Evolutionary conservation across 257 asterid species (phyloP).

Genomic region (Buddleja alternifolia): DNA sequence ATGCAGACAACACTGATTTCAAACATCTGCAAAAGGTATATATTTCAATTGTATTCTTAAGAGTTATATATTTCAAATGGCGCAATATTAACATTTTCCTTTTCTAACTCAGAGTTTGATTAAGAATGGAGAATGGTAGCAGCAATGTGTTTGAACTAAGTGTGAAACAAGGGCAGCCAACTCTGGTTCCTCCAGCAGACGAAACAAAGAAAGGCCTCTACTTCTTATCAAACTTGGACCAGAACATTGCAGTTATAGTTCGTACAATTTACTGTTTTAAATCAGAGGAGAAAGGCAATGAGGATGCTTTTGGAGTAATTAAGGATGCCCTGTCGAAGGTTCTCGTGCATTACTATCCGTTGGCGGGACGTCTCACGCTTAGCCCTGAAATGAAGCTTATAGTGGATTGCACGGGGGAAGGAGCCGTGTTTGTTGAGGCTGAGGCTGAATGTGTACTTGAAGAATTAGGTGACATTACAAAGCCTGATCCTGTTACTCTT

Average conservation of each 20-base stretch:
- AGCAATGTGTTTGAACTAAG: conserved; percentile 40
- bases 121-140: conserved; percentile 58
- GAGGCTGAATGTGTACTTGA: conserved; percentile 65
- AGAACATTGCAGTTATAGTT: conserved; percentile 79
- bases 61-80: not conserved
- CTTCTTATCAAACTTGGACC: conserved; percentile 81
- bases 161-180: conserved; percentile 61
- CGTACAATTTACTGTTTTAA: conserved; percentile 82
- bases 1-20: not conserved
- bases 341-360: conserved; percentile 71
- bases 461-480: conserved; percentile 69
- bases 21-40: conserved; percentile 21
- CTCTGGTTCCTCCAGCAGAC: conserved; percentile 63
- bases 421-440: conserved; percentile 88
- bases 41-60: not conserved
- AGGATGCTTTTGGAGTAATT: conserved; percentile 50
- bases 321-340: conserved; percentile 72
- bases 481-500: conserved; percentile 79
- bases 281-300: conserved; percentile 60
- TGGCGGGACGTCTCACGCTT: conserved; percentile 70
- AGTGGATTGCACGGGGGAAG: conserved; percentile 80
- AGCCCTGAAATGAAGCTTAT: conserved; percentile 75
- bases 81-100: no score
- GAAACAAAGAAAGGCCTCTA: conserved; percentile 61
- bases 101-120: not conserved